These are phyloP conservation scores for Oryza glumipatula DNA, from an alignment of 176 grass and related monocot species.

Conservation along the genomic window DNA sequence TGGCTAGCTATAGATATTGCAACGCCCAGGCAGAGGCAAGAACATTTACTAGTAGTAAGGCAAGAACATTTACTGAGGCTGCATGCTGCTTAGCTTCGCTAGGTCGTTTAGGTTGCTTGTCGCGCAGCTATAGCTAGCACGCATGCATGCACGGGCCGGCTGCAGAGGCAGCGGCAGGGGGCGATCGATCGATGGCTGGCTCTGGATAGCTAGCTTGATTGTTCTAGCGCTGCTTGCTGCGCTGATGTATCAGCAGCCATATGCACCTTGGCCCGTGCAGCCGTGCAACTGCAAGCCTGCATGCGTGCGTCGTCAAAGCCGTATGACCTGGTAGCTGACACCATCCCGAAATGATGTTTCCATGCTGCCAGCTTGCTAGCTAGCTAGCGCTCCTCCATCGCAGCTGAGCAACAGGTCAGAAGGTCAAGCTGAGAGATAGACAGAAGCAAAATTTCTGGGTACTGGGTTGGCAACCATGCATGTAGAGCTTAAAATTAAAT, in stretches of 20 bases:
- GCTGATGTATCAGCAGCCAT: not conserved
- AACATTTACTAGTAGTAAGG: no score
- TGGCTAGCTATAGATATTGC: not conserved
- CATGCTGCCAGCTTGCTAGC: not conserved
- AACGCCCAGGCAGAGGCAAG: slow-evolving; percentile 13
- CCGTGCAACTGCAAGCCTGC: not conserved
- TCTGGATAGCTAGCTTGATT: slow-evolving; percentile 18
- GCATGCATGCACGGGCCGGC: not conserved
- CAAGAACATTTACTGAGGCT: not conserved
- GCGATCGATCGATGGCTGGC: not conserved
- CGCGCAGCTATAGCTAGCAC: not conserved
- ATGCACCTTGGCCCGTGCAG: not conserved
- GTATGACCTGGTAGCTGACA: not conserved
- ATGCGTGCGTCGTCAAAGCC: not conserved
- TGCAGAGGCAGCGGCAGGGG: not conserved
- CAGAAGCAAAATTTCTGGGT: no score
- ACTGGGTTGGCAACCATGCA: no score
- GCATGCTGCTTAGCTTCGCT: not conserved
- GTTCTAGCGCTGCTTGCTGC: not conserved
- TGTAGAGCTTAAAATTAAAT: not conserved
- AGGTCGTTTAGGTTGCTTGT: not conserved
- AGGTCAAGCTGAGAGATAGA: not conserved
- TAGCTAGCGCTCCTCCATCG: not conserved
- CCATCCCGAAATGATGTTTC: not conserved
- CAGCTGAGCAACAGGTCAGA: not conserved